Conservation (phyloP, 2,329 filamentous ascomycete genomes). For the Aureobasidium sp. region DNA sequence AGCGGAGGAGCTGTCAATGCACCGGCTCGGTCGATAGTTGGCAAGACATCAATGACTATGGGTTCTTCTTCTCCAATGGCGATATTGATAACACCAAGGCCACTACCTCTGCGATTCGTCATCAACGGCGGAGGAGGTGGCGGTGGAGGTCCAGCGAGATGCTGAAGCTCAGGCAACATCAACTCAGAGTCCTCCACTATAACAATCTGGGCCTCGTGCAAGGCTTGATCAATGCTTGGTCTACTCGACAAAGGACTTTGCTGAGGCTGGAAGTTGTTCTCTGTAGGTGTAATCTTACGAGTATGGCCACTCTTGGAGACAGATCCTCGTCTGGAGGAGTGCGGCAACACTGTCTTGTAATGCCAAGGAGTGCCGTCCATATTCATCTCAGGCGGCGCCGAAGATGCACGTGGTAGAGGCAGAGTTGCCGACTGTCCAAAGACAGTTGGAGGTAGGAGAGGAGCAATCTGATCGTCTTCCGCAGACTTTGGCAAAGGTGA, state of each 20-base stretch:
- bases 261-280: conserved; percentile 18
- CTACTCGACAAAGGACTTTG: conserved; percentile 31
- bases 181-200: conserved; percentile 32
- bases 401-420: conserved; percentile 34
- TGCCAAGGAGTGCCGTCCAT: conserved; percentile 20
- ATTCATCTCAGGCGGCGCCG: conserved; percentile 38
- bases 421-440: conserved; percentile 33
- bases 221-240: conserved; percentile 46
- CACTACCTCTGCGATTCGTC: conserved; percentile 13
- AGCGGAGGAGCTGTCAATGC: conserved; percentile 22
- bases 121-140: conserved; percentile 30
- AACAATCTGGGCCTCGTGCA: conserved; percentile 36
- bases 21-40: conserved; percentile 18
- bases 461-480: conserved; percentile 32
- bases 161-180: conserved; percentile 50
- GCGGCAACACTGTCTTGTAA: conserved; percentile 24
- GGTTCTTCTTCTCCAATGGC: conserved; percentile 33
- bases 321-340: conserved; percentile 29
- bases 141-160: conserved; percentile 45
- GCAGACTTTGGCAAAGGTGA: conserved; percentile 30
- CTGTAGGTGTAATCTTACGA: conserved; percentile 36
- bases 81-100: conserved; percentile 32
- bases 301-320: conserved; percentile 26
- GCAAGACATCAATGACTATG: conserved; percentile 14
- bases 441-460: conserved; percentile 39